Evolutionary conservation across 495 filamentous ascomycete genomes (phyloP), one percentile per base, ranked within the genome.

Genomic region (Neurospora sp.): DNA sequence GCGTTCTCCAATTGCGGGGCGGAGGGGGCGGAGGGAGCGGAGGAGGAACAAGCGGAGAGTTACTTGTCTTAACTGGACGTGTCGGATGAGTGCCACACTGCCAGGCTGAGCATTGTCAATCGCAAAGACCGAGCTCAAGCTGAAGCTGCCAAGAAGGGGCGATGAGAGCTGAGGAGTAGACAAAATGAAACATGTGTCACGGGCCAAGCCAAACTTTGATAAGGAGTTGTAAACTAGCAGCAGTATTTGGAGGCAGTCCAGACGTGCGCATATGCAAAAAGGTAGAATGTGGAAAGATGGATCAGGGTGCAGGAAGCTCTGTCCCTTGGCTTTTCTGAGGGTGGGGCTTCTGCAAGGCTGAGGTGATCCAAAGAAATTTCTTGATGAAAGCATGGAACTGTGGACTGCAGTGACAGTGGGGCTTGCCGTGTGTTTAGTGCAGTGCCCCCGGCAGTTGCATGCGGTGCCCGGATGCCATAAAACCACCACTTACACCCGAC

Each of bases 291-390:
- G 68, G 68, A 40, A 70, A 39, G n/a, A 9, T 44, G 37, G 4
- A 37, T 37, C 6, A 6, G 35, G 35, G 41, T 44, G 41, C 27
- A 31, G 27, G 41, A 53, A 53, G 45, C 45, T 27, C 48, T 22
- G 16, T 53, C 41, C 31, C 42, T 39, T 40, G 38, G 39, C 20
- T 0, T 69, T n/a, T 9, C 27, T n/a, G 70, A 40, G 38, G 16
- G 70, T 38, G 68, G 38, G 22, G 72, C 20, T 31, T 35, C 16
- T 48, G 72, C 68, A 73, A 70, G 59, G 73, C 71, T 72, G 27
- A 31, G 27, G 27, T 31, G 73, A 39, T 22, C 35, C 31, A 65
- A 72, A 72, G 70, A 70, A 75, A 59, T 72, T 59, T 70, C 42
- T 74, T 37, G 59, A 59, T 10, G 61, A 16, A 73, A 14, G 65